These are phyloP conservation scores for Colletotrichum chrysophilum DNA, from an alignment of 2,329 filamentous ascomycete genomes.

Conservation along the genomic window DNA sequence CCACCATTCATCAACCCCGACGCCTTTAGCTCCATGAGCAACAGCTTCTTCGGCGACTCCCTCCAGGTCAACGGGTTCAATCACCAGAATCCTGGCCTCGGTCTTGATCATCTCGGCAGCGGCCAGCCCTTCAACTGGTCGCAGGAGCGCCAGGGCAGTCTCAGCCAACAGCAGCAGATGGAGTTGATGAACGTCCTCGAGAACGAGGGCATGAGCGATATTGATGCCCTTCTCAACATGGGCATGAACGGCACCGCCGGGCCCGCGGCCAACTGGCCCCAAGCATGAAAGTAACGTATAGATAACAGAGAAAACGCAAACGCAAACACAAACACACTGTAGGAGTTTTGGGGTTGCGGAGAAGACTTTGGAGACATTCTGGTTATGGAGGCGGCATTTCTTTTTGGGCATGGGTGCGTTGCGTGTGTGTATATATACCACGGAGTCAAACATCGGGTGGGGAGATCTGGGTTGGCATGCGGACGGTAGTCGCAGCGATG, in stretches of 20 bases:
- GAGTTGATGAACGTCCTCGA: conserved; percentile 85
- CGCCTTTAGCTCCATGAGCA: conserved; percentile 47
- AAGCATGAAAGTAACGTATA: not conserved
- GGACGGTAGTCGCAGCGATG: not conserved
- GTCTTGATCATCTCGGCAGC: conserved; percentile 29
- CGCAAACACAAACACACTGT: not conserved
- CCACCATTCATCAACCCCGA: conserved; percentile 60
- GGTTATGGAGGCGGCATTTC: not conserved
- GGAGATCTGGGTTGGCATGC: not conserved
- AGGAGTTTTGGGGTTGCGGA: not conserved
- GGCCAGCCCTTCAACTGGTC: conserved; percentile 34
- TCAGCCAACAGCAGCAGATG: conserved; percentile 81
- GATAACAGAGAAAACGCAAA: not conserved
- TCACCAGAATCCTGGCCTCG: conserved; percentile 29
- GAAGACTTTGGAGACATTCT: not conserved
- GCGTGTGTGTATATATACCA: conserved; percentile 2
- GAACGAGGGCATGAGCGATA: conserved; percentile 67
- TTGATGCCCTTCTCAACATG: conserved; percentile 63
- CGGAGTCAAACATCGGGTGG: not conserved
- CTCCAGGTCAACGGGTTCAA: conserved; percentile 22
- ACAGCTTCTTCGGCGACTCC: conserved; percentile 45
- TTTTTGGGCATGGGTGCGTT: not conserved
- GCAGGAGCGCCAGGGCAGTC: conserved; percentile 65
- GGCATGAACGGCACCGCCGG: not conserved
- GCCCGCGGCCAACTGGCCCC: not conserved